Percentiles rank a stretch among this genome's conserved stretches.
These are phyloP conservation scores for Osmozyma mogii DNA, from an alignment of 805 yeast genomes.

Conservation along the genomic window DNA sequence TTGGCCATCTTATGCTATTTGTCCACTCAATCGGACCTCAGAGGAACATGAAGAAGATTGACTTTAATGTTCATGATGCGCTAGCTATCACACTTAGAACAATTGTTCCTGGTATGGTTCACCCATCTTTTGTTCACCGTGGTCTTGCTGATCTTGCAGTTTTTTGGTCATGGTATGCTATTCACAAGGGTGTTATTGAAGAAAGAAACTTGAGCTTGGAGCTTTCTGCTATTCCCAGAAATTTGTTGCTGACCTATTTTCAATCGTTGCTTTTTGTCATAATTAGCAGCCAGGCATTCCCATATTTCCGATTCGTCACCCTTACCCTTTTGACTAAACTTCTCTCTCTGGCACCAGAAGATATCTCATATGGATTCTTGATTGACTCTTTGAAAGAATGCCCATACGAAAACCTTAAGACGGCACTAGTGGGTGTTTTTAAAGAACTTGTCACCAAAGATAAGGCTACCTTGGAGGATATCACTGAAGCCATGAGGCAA, in stretches of 20 bases:
- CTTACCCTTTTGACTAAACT: constrained; percentile 60
- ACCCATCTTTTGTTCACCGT: constrained; percentile 12
- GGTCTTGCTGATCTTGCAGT: constrained; percentile 21
- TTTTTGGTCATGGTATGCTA: constrained; percentile 33
- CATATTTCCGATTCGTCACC: constrained; percentile 32
- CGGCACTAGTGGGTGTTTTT: constrained; percentile 57
- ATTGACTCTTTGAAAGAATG: constrained; percentile 57
- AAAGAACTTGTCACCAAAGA: constrained; percentile 52
- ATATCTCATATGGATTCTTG: constrained; percentile 50
- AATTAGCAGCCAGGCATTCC: constrained; percentile 4
- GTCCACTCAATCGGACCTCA: constrained; percentile 8
- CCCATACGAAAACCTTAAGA: constrained; percentile 54
- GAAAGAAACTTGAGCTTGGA: constrained; percentile 19
- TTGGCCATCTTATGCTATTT: constrained; percentile 17
- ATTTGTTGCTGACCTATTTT: constrained; percentile 21
- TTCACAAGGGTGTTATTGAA: constrained; percentile 13
- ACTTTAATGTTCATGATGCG: constrained; percentile 13
- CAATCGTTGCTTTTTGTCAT: constrained; percentile 21
- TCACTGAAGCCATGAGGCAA: constrained; percentile 7
- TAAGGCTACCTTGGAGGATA: constrained; percentile 5
- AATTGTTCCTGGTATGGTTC: constrained; percentile 29
- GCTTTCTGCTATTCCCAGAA: constrained; percentile 22
- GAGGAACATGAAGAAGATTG: constrained; percentile 1
- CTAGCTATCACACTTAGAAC: constrained; percentile 18
- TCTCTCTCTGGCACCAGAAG: constrained; percentile 51